phyloP scores from a whole-genome alignment of 352 stramenopile genomes.

The Ophiocytium majus region DNA sequence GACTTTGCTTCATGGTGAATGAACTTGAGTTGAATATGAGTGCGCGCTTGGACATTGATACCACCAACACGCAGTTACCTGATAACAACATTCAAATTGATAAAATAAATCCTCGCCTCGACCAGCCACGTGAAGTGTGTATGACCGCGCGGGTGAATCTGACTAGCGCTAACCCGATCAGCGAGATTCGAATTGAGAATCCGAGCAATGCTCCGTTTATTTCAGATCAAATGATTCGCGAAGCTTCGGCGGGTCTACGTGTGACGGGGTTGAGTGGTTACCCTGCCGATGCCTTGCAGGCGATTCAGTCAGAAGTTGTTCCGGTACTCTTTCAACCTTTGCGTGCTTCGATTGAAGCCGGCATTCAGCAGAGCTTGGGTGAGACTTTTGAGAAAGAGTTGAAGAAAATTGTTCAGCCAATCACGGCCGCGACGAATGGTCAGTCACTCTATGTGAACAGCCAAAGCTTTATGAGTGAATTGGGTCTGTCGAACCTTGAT shows the following conservation, averaged over 20 bases:
- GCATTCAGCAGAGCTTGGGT: neutral
- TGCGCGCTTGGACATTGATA: neutral
- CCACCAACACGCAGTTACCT: neutral
- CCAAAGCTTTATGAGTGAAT: neutral
- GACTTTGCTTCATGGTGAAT: neutral
- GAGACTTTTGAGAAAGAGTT: neutral
- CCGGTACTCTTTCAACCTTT: conserved; percentile 5
- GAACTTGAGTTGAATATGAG: neutral
- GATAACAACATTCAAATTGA: neutral
- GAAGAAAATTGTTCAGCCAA: neutral
- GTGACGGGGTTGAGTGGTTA: neutral
- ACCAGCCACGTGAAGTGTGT: neutral
- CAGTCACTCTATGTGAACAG: neutral
- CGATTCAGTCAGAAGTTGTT: conserved; percentile 4
- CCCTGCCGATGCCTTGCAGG: neutral
- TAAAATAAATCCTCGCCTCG: conserved; percentile 1
- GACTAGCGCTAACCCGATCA: neutral
- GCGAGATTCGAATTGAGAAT: neutral
- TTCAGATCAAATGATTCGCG: conserved; percentile 11
- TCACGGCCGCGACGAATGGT: neutral
- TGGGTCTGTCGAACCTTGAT: neutral
- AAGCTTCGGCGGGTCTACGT: neutral
- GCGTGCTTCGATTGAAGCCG: neutral
- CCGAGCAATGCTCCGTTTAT: neutral
- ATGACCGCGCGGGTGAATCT: neutral